Conservation (phyloP, 2,329 filamentous ascomycete species). For the Stachybotrys elegans region DNA sequence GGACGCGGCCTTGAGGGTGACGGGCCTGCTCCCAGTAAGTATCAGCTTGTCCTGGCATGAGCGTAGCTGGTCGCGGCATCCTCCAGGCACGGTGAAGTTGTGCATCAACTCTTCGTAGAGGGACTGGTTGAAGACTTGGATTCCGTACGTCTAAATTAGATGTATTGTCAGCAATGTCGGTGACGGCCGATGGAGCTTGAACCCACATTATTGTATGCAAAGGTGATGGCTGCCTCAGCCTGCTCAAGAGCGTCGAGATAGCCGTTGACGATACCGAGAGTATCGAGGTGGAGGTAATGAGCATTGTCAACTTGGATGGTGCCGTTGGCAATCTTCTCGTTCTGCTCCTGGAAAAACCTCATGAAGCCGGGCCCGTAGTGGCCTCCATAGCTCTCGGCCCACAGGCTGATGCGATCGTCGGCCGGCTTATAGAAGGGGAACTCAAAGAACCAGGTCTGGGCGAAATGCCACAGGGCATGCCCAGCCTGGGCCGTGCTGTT, state of each 20-base stretch:
- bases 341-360: constrained; percentile 55
- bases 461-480: constrained; percentile 58
- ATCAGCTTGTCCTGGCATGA: constrained; percentile 45
- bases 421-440: constrained; percentile 55
- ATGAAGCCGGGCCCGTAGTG: constrained; percentile 64
- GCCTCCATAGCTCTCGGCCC: constrained; percentile 65
- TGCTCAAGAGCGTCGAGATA: constrained; percentile 61
- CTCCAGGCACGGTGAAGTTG: constrained; percentile 28
- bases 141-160: constrained; percentile 44
- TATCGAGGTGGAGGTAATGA: constrained; percentile 48
- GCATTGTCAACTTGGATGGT: constrained; percentile 32
- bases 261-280: constrained; percentile 67
- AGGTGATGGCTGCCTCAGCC: constrained; percentile 48
- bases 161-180: not conserved
- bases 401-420: constrained; percentile 55
- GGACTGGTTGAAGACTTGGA: constrained; percentile 50
- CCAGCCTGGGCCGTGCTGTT: constrained; percentile 53
- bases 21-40: constrained; percentile 33
- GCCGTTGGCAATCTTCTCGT: constrained; percentile 36
- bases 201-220: constrained; percentile 55
- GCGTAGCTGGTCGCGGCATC: constrained; percentile 49
- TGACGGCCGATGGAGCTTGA: constrained; percentile 4
- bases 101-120: constrained; percentile 20
- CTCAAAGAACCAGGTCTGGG: constrained; percentile 54
- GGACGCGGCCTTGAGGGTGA: not conserved